phyloP scores from a whole-genome alignment of 495 filamentous ascomycete genomes.

The Lophiotrema nucula region DNA sequence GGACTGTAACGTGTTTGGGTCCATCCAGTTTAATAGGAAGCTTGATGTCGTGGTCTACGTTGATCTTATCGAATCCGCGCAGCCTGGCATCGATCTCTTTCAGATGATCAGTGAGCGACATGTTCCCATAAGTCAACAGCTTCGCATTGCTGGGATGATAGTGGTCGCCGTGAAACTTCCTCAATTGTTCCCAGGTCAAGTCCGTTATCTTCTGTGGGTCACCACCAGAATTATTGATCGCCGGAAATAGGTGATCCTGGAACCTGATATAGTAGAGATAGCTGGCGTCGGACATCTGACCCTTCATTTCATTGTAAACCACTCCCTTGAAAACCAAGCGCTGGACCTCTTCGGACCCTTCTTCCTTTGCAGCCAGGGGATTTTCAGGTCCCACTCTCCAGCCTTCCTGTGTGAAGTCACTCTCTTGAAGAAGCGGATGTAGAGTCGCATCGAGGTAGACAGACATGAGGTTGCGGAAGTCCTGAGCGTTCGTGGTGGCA shows the following conservation, averaged over 20 bases:
- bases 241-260: constrained; percentile 89
- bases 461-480: constrained; percentile 92
- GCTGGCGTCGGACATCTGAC: constrained; percentile 94
- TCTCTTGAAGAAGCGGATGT: constrained; percentile 78
- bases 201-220: constrained; percentile 96
- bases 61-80: constrained; percentile 64
- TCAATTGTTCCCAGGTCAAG: constrained; percentile 81
- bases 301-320: constrained; percentile 99
- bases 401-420: constrained; percentile 95
- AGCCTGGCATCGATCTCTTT: constrained; percentile 71
- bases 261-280: constrained; percentile 94
- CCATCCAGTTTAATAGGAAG: constrained; percentile 70
- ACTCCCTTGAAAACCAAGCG: constrained; percentile 95
- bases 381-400: constrained; percentile 95
- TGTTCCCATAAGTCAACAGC: constrained; percentile 91
- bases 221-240: constrained; percentile 92
- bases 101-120: constrained; percentile 78
- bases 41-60: constrained; percentile 70
- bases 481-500: constrained; percentile 92
- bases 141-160: constrained; percentile 98
- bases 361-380: constrained; percentile 54
- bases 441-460: constrained; percentile 96
- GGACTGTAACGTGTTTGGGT: constrained; percentile 64
- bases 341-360: constrained; percentile 47
- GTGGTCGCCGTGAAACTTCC: constrained; percentile 80